Base-by-base conservation (phyloP, 768 basidiomycete species). In the Macrolepiota dolichaula region DNA sequence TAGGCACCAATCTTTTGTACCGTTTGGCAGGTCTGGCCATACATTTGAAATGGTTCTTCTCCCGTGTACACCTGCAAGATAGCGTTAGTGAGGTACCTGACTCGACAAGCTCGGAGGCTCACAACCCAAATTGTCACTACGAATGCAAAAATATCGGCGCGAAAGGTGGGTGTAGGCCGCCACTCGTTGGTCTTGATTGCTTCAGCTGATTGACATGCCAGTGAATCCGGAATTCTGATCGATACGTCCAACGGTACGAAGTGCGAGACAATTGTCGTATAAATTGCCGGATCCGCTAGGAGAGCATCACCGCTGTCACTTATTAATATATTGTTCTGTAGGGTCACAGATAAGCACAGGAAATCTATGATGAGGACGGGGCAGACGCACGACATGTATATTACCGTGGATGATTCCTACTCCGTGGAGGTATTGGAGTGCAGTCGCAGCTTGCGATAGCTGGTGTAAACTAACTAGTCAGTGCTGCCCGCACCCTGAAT, bases 281-380 rank as follows among this genome's bases (percentile, higher is more conserved):
- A 58, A 12, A 58, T 38, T 15, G 36, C 36, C 6, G 36, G 13
- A 7, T 58, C 57, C 0, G 57, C 57, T 17, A 58, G 15, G 9
- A 36, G 0, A 0, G 57, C 57, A 17, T 27, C 35, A 36, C 36
- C 47, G 17, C 51, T 25, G 17, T 38, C 47, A 22, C 25, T 15
- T 4, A 58, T 58, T 10, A 58, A 27, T 19, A 58, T 58, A n/a
- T 58, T 58, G 29, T 27, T 36, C 57, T 58, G 13, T 38, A 25
- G 1, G 17, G 15, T 38, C 11, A 38, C n/a, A n/a, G 24, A 9
- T 19, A 36, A n/a, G 22, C 2, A 40, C n/a, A n/a, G 4, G 22
- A 17, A 6, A 47, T 19, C 11, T 9, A 38, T 19, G 0, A 13
- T 4, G 7, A 55, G 3, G 10, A 0, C 12, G 24, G 7, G 37